Percentiles rank a stretch among this genome's conserved stretches.
These are phyloP conservation scores for Scopulariopsis brevicaulis DNA, from an alignment of 2,329 filamentous ascomycete genomes.

Conservation along the genomic window DNA sequence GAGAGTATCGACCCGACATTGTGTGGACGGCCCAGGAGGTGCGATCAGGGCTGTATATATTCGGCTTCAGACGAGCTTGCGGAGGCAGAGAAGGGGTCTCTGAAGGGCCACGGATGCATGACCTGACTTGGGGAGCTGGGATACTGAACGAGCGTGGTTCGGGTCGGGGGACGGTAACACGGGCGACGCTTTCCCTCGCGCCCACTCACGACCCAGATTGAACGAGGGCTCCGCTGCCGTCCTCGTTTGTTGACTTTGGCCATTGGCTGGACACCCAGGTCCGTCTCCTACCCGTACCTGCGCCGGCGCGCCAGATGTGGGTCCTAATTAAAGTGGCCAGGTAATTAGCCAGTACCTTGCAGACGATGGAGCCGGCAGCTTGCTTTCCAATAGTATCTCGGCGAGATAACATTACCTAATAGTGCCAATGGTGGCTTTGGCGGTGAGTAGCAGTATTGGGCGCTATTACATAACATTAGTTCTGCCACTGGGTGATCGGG, in stretches of 20 bases:
- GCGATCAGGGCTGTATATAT: not conserved
- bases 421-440: not conserved
- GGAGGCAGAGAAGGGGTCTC: not conserved
- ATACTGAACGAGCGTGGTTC: slow-evolving; percentile 56
- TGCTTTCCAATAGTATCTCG: not conserved
- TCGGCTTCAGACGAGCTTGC: not conserved
- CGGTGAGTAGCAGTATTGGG: not conserved
- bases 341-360: not conserved
- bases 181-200: slow-evolving; percentile 47
- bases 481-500: slow-evolving; percentile 3
- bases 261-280: not conserved
- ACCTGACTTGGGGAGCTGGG: slow-evolving; percentile 26
- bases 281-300: not conserved
- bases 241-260: not conserved
- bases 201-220: not conserved
- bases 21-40: slow-evolving; percentile 6
- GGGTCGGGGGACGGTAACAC: slow-evolving; percentile 83
- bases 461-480: not conserved
- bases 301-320: not conserved
- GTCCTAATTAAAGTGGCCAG: not conserved
- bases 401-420: not conserved
- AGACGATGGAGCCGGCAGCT: not conserved
- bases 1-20: slow-evolving; percentile 25
- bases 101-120: not conserved
- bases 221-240: not conserved